phyloP scores from a whole-genome alignment of 169 alveolate genomes.

The Gregarina niphandrodes region DNA sequence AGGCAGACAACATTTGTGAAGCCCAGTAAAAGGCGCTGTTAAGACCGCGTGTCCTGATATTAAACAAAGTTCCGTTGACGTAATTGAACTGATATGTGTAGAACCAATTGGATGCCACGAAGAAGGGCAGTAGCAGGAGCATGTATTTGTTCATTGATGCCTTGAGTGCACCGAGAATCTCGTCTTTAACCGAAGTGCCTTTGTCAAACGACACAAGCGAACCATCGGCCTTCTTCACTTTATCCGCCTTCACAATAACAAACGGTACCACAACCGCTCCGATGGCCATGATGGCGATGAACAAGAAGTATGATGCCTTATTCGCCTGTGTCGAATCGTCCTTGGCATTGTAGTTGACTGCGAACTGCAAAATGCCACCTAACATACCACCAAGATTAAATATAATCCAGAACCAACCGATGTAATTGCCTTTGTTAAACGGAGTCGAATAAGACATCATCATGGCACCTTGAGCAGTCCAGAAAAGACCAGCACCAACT shows the following conservation, averaged over 20 bases:
- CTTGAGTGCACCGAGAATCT: neutral
- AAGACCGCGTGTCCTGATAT: conserved; percentile 18
- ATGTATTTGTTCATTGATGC: neutral
- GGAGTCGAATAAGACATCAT: conserved; percentile 20
- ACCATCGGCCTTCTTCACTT: conserved; percentile 1
- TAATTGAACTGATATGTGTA: conserved; percentile 18
- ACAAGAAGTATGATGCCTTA: conserved; percentile 3
- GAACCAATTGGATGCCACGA: conserved; percentile 18
- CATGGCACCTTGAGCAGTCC: conserved; percentile 22
- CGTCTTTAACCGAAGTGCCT: neutral
- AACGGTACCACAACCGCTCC: neutral
- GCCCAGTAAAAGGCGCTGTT: conserved; percentile 19
- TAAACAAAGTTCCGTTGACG: conserved; percentile 15
- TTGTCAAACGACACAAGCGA: neutral
- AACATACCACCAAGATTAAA: conserved; percentile 20
- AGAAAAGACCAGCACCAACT: conserved; percentile 16
- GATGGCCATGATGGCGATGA: neutral
- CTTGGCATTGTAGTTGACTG: conserved; percentile 5
- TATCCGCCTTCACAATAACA: neutral
- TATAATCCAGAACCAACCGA: conserved; percentile 17
- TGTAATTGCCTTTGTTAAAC: conserved; percentile 6
- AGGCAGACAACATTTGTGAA: conserved; percentile 11
- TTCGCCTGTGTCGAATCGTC: conserved; percentile 4
- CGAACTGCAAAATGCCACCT: conserved; percentile 16
- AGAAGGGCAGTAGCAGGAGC: conserved; percentile 4